phyloP scores from a whole-genome alignment of 345 rosid species.

The Lenwebbia sp. region DNA sequence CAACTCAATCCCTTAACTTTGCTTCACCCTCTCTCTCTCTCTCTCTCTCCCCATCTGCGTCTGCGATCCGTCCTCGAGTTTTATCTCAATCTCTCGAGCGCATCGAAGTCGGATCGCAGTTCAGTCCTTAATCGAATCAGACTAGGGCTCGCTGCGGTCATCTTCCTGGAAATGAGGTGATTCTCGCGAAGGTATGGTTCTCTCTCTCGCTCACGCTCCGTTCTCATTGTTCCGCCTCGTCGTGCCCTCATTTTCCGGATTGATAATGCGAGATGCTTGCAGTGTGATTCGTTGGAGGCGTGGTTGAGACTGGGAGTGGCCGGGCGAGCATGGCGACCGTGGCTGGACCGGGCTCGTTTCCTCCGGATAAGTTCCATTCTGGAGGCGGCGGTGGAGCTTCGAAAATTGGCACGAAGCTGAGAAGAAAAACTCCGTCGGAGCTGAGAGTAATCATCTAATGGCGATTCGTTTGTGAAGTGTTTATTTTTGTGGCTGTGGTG shows the following conservation, averaged over 20 bases:
- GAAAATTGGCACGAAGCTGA: constrained; percentile 25
- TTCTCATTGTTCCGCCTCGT: background rate
- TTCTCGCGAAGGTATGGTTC: background rate
- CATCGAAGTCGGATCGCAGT: background rate
- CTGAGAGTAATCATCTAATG: constrained; percentile 44
- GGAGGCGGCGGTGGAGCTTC: constrained; percentile 23
- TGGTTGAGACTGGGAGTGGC: background rate
- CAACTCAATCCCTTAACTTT: background rate
- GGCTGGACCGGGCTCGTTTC: constrained; percentile 42
- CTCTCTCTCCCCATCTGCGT: background rate
- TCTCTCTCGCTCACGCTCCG: background rate
- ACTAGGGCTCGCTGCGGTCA: background rate
- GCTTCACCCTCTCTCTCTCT: background rate
- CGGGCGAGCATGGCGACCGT: constrained; percentile 47
- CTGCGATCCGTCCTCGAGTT: constrained; percentile 1
- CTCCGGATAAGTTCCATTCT: constrained; percentile 29
- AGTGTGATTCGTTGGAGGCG: background rate
- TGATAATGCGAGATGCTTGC: background rate
- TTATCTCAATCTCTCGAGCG: background rate
- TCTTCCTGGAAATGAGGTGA: background rate
- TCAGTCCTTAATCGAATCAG: background rate
- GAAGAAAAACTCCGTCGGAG: constrained; percentile 83
- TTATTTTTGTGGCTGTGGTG: background rate
- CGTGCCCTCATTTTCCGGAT: background rate
- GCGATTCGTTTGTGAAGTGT: background rate